These are phyloP conservation scores for Acacia melanoxylon DNA, from an alignment of 306 rosid species.

Conservation along the genomic window DNA sequence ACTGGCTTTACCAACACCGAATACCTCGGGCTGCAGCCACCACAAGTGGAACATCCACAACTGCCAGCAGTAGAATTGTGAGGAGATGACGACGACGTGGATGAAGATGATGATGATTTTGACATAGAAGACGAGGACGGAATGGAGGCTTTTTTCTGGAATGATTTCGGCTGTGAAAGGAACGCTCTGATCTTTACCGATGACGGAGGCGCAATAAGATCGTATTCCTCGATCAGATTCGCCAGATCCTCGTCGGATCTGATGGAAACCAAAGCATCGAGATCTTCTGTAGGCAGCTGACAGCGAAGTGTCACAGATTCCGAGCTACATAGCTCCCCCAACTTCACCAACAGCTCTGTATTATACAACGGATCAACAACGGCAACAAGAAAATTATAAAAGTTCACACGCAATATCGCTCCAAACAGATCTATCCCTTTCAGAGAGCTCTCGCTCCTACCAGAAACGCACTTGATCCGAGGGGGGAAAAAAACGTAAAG, in stretches of 20 bases:
- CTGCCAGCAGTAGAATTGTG: constrained; percentile 29
- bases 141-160: constrained; percentile 33
- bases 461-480: not conserved
- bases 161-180: constrained; percentile 63
- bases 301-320: constrained; percentile 75
- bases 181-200: constrained; percentile 79
- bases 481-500: not conserved
- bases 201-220: constrained; percentile 46
- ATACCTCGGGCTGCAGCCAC: constrained; percentile 36
- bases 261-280: constrained; percentile 86
- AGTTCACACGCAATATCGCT: constrained; percentile 26
- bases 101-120: constrained; percentile 45
- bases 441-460: not conserved
- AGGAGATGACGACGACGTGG: constrained; percentile 41
- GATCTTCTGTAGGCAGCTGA: constrained; percentile 86
- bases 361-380: constrained; percentile 9
- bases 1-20: constrained; percentile 20
- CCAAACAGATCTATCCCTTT: not conserved
- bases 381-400: constrained; percentile 7
- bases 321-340: constrained; percentile 65
- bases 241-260: constrained; percentile 86
- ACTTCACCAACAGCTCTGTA: constrained; percentile 75
- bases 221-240: constrained; percentile 87
- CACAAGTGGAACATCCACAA: constrained; percentile 19
- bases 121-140: constrained; percentile 47